These are phyloP conservation scores for Pseudoperonospora humuli DNA, from an alignment of 352 stramenopile species.

Conservation along the genomic window DNA sequence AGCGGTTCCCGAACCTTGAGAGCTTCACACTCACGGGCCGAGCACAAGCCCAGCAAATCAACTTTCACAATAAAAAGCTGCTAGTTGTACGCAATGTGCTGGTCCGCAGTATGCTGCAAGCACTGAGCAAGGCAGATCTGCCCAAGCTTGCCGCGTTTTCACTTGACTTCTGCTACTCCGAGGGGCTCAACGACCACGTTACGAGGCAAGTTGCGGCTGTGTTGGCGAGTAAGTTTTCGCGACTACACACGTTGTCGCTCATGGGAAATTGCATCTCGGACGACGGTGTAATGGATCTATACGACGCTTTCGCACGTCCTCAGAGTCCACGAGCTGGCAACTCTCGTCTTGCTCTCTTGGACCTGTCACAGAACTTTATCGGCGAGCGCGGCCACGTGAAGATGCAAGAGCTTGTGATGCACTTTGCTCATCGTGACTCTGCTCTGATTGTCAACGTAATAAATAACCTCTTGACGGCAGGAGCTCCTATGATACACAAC, in stretches of 20 bases:
- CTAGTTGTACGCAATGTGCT: slow-evolving; percentile 35
- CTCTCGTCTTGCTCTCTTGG: slow-evolving; percentile 11
- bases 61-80: slow-evolving; percentile 33
- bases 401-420: slow-evolving; percentile 33
- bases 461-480: slow-evolving; percentile 33
- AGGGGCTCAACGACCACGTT: slow-evolving; percentile 42
- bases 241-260: slow-evolving; percentile 29
- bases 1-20: slow-evolving; percentile 34
- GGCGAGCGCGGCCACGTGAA: slow-evolving; percentile 39
- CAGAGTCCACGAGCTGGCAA: not conserved
- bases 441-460: slow-evolving; percentile 24
- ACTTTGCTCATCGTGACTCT: slow-evolving; percentile 8
- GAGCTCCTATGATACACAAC: no score
- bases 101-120: slow-evolving; percentile 25
- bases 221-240: slow-evolving; percentile 26
- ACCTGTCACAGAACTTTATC: slow-evolving; percentile 53
- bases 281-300: slow-evolving; percentile 32
- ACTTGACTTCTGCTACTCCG: slow-evolving; percentile 41
- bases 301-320: slow-evolving; percentile 22
- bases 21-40: slow-evolving; percentile 27
- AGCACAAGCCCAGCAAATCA: slow-evolving; percentile 31
- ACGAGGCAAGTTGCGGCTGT: slow-evolving; percentile 31
- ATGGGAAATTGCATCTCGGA: slow-evolving; percentile 53
- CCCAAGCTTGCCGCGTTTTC: slow-evolving; percentile 24
- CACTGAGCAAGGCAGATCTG: slow-evolving; percentile 18